Percentiles rank a stretch among this genome's conserved stretches.
Evolutionary conservation across 1,284 basidiomycete species (phyloP).

Genomic region (Ganoderma lucidum): DNA sequence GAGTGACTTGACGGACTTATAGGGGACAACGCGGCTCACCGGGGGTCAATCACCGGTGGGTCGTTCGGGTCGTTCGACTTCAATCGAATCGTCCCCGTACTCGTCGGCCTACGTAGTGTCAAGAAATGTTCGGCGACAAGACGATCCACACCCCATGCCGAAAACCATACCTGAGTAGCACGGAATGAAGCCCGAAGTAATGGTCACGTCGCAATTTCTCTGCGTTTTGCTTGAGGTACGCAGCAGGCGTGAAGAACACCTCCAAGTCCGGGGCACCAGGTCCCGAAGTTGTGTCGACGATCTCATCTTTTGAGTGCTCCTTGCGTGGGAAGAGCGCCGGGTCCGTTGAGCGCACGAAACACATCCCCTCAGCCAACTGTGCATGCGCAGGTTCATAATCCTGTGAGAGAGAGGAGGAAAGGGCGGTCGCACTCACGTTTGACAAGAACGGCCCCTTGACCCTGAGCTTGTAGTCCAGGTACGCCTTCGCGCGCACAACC

Average conservation of each 20-base stretch:
- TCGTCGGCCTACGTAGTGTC: slow-evolving; percentile 48
- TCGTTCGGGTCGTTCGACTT: slow-evolving; percentile 51
- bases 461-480: slow-evolving; percentile 53
- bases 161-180: slow-evolving; percentile 31
- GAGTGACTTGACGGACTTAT: neutral
- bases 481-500: slow-evolving; percentile 45
- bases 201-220: slow-evolving; percentile 32
- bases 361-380: neutral
- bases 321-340: neutral
- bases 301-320: slow-evolving; percentile 37
- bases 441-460: slow-evolving; percentile 50
- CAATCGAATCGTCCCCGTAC: slow-evolving; percentile 49
- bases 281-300: slow-evolving; percentile 61
- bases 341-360: neutral
- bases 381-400: neutral
- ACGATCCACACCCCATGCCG: neutral
- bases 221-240: slow-evolving; percentile 46
- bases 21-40: neutral
- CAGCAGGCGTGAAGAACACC: slow-evolving; percentile 56
- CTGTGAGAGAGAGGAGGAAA: slow-evolving; percentile 52
- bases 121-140: neutral
- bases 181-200: slow-evolving; percentile 41
- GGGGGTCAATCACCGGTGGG: slow-evolving; percentile 45
- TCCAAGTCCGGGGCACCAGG: slow-evolving; percentile 68
- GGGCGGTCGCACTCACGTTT: slow-evolving; percentile 65